phyloP scores from a whole-genome alignment of 2,329 filamentous ascomycete species.

The Cercospora zeae-maydis region DNA sequence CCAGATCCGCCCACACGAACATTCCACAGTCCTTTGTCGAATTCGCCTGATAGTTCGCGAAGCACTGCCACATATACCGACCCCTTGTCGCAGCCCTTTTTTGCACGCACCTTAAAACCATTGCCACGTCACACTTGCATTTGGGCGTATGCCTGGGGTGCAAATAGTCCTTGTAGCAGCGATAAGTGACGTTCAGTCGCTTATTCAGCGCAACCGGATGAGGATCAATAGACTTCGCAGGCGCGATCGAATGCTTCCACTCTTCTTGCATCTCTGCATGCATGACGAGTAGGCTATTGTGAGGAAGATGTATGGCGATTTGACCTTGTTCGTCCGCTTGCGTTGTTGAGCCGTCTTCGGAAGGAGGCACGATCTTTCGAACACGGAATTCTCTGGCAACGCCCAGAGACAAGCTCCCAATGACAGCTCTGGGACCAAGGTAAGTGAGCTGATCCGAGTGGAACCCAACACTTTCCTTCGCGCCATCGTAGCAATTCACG shows the following conservation, averaged over 20 bases:
- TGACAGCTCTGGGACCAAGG: conserved; percentile 80
- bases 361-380: conserved; percentile 62
- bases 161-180: conserved; percentile 73
- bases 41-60: conserved; percentile 67
- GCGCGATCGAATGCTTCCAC: conserved; percentile 86
- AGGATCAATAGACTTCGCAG: conserved; percentile 71
- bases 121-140: conserved; percentile 70
- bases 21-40: conserved; percentile 61
- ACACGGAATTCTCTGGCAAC: conserved; percentile 93
- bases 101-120: conserved; percentile 72
- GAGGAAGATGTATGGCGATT: conserved; percentile 87
- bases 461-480: conserved; percentile 79
- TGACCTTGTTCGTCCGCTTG: conserved; percentile 69
- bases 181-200: conserved; percentile 91
- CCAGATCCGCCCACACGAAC: conserved; percentile 83
- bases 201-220: conserved; percentile 77
- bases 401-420: conserved; percentile 84
- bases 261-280: conserved; percentile 97
- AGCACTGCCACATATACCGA: conserved; percentile 91
- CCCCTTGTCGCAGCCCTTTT: conserved; percentile 72
- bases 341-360: conserved; percentile 38
- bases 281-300: conserved; percentile 93
- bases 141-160: conserved; percentile 74
- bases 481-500: conserved; percentile 89
- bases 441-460: conserved; percentile 93